These are phyloP conservation scores for Lanmaoa pseudosensibilis DNA, from an alignment of 768 basidiomycete species.

Conservation along the genomic window DNA sequence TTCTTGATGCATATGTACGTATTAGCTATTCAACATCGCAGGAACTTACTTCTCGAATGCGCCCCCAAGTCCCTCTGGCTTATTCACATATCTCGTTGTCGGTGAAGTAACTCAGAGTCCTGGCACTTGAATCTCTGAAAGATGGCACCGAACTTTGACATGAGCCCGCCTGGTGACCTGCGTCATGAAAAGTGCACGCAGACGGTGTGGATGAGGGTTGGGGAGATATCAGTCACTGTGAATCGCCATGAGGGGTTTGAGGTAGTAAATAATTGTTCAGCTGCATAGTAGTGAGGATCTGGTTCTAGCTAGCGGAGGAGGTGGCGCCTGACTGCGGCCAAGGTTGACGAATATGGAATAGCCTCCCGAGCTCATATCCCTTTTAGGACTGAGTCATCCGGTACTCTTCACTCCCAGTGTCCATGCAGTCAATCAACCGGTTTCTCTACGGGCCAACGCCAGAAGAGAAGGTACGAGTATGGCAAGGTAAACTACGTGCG, in stretches of 20 bases:
- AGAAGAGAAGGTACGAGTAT: constrained; percentile 88
- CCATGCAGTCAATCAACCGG: constrained; percentile 86
- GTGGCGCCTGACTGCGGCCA: too few relatives aligned
- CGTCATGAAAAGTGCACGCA: not conserved
- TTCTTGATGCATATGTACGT: constrained; percentile 15
- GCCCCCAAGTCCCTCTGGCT: not conserved
- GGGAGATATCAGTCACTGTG: not conserved
- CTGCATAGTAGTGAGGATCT: too few relatives aligned
- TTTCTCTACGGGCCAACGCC: constrained; percentile 96
- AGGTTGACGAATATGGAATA: constrained; percentile 11
- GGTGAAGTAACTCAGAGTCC: not conserved
- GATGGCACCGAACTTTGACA: not conserved
- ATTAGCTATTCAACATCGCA: constrained; percentile 2
- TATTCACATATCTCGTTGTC: not conserved
- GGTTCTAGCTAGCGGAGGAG: too few relatives aligned
- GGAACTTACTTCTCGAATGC: not conserved
- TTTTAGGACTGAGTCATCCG: constrained; percentile 13
- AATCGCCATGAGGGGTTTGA: not conserved
- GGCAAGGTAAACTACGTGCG: constrained; percentile 84
- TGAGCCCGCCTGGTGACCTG: not conserved
- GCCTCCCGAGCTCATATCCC: not conserved
- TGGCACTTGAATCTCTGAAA: not conserved
- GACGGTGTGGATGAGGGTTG: not conserved
- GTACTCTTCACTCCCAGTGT: constrained; percentile 5
- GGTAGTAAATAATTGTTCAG: too few relatives aligned